phyloP scores from a whole-genome alignment of 78 protist species.

The Paratrimastix pyriformis region DNA sequence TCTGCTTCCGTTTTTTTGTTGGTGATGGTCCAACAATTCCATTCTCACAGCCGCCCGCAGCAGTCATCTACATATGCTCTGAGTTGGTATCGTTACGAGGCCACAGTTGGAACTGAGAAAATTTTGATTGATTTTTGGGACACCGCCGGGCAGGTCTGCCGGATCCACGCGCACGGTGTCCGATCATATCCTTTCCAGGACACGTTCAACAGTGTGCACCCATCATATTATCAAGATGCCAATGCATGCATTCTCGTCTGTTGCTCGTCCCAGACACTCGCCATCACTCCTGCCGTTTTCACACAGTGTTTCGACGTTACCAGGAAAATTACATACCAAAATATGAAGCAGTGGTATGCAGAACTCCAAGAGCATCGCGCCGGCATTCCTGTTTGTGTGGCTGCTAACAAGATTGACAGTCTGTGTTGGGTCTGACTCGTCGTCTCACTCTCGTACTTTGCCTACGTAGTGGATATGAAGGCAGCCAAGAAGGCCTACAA shows the following conservation, averaged over 20 bases:
- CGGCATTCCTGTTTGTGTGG: not conserved
- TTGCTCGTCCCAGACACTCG: not conserved
- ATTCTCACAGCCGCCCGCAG: not conserved
- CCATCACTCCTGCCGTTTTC: not conserved
- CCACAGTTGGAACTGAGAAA: not conserved
- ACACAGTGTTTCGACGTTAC: constrained; percentile 5
- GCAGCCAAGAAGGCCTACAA: not conserved
- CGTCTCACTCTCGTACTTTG: not conserved
- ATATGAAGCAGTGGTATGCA: not conserved
- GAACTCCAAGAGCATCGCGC: constrained; percentile 1
- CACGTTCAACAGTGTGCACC: not conserved
- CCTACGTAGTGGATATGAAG: not conserved
- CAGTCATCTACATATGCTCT: constrained; percentile 4
- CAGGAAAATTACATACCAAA: constrained; percentile 7
- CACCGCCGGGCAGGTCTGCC: not conserved
- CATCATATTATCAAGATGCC: not conserved
- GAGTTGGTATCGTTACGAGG: not conserved
- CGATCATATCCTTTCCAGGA: not conserved
- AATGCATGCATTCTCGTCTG: not conserved
- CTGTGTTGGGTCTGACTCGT: not conserved
- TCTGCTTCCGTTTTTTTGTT: not conserved
- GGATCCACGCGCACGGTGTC: not conserved
- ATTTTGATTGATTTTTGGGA: constrained; percentile 4
- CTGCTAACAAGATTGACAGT: constrained; percentile 10
- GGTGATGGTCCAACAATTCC: not conserved